phyloP scores from a whole-genome alignment of 2,329 filamentous ascomycete genomes.

The Fusarium chuoi region DNA sequence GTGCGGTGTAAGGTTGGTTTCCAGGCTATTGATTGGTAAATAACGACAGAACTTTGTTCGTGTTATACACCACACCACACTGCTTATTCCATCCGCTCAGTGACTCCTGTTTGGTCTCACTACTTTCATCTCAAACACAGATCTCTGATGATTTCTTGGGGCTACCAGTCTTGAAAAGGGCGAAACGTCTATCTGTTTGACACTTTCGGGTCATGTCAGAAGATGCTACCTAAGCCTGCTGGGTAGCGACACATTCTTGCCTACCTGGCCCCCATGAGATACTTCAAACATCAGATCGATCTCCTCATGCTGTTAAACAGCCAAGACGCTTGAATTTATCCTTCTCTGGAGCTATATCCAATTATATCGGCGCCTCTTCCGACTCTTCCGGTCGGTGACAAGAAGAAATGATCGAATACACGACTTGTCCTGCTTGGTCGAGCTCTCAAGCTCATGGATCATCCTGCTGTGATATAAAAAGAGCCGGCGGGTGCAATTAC shows the following conservation, averaged over 20 bases:
- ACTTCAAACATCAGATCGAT: not conserved
- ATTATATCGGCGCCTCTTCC: constrained; percentile 16
- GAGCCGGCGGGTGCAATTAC: not conserved
- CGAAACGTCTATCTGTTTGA: not conserved
- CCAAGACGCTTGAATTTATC: not conserved
- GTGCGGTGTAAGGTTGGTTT: not conserved
- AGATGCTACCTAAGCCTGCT: not conserved
- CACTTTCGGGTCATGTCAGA: not conserved
- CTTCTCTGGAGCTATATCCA: constrained; percentile 1
- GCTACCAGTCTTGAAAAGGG: not conserved
- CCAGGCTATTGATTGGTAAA: not conserved
- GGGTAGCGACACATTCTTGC: not conserved
- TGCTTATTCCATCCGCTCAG: not conserved
- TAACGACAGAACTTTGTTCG: not conserved
- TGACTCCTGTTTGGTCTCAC: not conserved
- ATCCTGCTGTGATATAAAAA: not conserved
- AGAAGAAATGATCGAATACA: not conserved
- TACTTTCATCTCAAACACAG: not conserved
- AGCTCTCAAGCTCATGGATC: not conserved
- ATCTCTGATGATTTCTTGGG: not conserved
- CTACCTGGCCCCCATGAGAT: not conserved
- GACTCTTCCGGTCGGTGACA: constrained; percentile 19
- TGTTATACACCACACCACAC: not conserved
- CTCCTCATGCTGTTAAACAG: not conserved
- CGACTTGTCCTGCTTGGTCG: not conserved